Percentiles rank a stretch among this genome's conserved stretches.
Evolutionary conservation across 108 stramenopile species (phyloP).

Genomic region (Fistulifera solaris): DNA sequence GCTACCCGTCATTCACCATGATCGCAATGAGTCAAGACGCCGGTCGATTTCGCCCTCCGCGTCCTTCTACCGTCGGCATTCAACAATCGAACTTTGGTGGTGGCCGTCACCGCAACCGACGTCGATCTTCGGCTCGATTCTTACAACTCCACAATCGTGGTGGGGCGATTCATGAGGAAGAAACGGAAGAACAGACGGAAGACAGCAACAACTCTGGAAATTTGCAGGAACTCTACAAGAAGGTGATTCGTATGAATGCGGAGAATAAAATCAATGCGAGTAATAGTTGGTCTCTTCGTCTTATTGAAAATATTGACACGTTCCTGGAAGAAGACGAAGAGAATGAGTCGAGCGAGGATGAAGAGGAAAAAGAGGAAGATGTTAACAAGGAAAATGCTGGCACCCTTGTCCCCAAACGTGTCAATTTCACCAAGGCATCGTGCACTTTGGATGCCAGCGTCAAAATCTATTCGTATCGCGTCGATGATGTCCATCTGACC

Average conservation of each 20-base stretch:
- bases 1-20: no score
- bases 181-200: constrained; percentile 5
- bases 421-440: constrained; percentile 96
- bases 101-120: constrained; percentile 23
- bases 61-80: background rate
- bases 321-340: constrained; percentile 39
- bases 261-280: constrained; percentile 94
- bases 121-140: constrained; percentile 76
- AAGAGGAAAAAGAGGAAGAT: constrained; percentile 1
- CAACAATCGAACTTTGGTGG: background rate
- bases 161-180: no score
- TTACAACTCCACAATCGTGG: constrained; percentile 21
- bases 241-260: constrained; percentile 87
- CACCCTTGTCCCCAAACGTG: constrained; percentile 10
- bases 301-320: constrained; percentile 97
- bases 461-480: constrained; percentile 96
- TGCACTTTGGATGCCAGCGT: constrained; percentile 95
- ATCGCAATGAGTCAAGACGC: background rate
- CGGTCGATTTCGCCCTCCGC: background rate
- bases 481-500: constrained; percentile 91
- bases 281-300: constrained; percentile 88
- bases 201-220: background rate
- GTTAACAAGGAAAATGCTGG: no score
- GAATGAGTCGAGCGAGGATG: background rate
- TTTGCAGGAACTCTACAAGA: constrained; percentile 59